These are phyloP conservation scores for Dioscorea alata DNA, from an alignment of 106 monocot genomes.

Conservation along the genomic window DNA sequence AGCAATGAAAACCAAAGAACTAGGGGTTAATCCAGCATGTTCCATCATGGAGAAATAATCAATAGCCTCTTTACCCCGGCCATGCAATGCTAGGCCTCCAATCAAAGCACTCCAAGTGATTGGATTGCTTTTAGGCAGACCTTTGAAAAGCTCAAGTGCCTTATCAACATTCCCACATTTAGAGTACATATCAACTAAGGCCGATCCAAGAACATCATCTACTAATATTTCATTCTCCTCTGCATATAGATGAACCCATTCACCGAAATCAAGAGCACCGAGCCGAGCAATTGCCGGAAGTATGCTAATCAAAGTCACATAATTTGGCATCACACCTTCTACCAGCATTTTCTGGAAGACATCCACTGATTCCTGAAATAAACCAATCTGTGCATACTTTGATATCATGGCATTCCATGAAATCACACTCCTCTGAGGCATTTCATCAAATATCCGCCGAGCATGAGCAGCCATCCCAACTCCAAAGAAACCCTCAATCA, in stretches of 20 bases:
- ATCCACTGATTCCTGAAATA: slow-evolving; percentile 36
- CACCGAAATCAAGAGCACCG: slow-evolving; percentile 31
- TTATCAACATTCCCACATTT: slow-evolving; percentile 59
- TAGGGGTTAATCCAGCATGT: slow-evolving; percentile 24
- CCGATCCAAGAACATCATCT: slow-evolving; percentile 50
- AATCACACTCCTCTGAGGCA: slow-evolving; percentile 27
- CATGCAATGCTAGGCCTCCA: slow-evolving; percentile 53
- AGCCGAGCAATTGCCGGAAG: slow-evolving; percentile 46
- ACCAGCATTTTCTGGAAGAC: slow-evolving; percentile 29
- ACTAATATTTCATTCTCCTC: slow-evolving; percentile 30
- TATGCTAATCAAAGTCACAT: slow-evolving; percentile 42
- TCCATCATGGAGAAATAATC: slow-evolving; percentile 38
- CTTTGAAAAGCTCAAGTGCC: slow-evolving; percentile 43
- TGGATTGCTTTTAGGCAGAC: slow-evolving; percentile 29
- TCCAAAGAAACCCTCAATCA: slow-evolving; percentile 48
- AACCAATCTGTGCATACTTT: slow-evolving; percentile 30
- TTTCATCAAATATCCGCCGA: slow-evolving; percentile 27
- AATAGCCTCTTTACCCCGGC: slow-evolving; percentile 41
- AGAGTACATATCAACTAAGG: slow-evolving; percentile 67
- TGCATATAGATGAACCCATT: slow-evolving; percentile 35
- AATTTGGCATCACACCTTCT: slow-evolving; percentile 26
- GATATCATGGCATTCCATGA: slow-evolving; percentile 65
- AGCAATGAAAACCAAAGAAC: slow-evolving; percentile 38
- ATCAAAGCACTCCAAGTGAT: slow-evolving; percentile 59
- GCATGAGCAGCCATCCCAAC: slow-evolving; percentile 23